Base-by-base conservation (phyloP, 805 yeast genomes). In the Zygosaccharomyces rouxii region DNA sequence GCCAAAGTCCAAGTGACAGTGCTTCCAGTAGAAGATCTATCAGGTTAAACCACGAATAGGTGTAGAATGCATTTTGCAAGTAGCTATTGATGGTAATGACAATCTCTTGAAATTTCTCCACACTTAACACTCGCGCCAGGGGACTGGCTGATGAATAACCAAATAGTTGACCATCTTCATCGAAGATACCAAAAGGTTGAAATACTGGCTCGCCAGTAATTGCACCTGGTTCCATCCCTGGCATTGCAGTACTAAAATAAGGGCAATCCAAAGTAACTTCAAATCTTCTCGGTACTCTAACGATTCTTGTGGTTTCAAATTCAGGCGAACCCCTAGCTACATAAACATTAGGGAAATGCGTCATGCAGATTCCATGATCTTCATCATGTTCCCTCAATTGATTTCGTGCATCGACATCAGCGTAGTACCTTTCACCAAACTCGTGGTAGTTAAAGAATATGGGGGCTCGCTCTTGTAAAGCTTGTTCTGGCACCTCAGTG, bases 371-470 rank as follows among this genome's bases (percentile, higher is more conserved):
- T 2, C 76, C 64, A 28, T 57, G 60, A 3, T 64, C 64, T 39
- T 67, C 67, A 26, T 58, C 57, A 30, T 60, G 68, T 38, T 65
- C 64, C 11, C 46, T 50, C 4, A 43, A 30, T 3, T 39, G 45
- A 7, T 42, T 25, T 3, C 48, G 47, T 13, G 47, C 47, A 1
- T 46, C 58, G 1, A 64, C 22, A 11, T 52, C 55, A 6, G 56
- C 47, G 62, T 73, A 72, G 18, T 66, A 67, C 2, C 62, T 58
- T 10, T 69, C 67, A 3, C 76, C 55, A 57, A 70, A 81, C 60
- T 84, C 90, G 58, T 84, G 88, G 56, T 82, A 83, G 60, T 85
- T 84, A 73, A 81, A 84, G 60, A 80, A 83, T 9, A 70, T 47
- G 6, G 66, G 71, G 25, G 61, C 64, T 39, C 38, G 29, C 33